Evolutionary conservation across 108 stramenopile species (phyloP), one percentile per base, ranked within the genome.

Genomic region (Nitzschia inconspicua): DNA sequence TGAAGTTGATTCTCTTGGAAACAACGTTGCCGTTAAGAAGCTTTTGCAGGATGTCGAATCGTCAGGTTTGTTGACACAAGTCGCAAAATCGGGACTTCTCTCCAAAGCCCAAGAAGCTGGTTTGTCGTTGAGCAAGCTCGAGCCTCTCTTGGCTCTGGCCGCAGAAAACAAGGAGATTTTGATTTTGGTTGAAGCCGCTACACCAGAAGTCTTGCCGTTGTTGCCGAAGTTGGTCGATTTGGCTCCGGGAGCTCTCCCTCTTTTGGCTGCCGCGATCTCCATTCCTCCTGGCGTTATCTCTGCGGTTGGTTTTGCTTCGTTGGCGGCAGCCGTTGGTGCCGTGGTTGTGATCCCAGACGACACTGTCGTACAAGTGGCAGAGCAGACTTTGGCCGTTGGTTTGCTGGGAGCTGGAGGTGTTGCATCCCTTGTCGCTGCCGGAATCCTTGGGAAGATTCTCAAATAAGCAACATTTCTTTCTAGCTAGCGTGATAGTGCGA

Each of bases 31-130:
- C 28, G 85, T 93, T 20, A 88, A 88, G 73, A 59, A 77, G 16
- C 69, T 86, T 35, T 77, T 93, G 60, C 55, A 47, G 27, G 23
- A 75, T 19, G 76, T 85, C 18, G 76, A 89, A 76, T 44, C 67
- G 27, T 55, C 83, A 26, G 73, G 77, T 26, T 84, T 93, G 54
- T 80, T 93, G 43, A 57, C 85, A 61, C 76, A 86, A 71, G 88
- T 93, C 49, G 86, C 86, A 24, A 44, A 72, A 44, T 59, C 78
- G 57, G 92, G 92, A 28, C 80, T 93, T 58, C 72, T 93, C 11
- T 88, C 86, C 63, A 90, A 90, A 66, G 92, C 92, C 27, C 78
- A 85, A 26, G 66, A 60, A 25, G 84, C 86, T 8, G 92, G 92
- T 47, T 73, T 93, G 40, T 75, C 84, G 35, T 85, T 89, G 28